These are phyloP conservation scores for Oryza punctata DNA, from an alignment of 176 grass and related monocot genomes.

Conservation along the genomic window DNA sequence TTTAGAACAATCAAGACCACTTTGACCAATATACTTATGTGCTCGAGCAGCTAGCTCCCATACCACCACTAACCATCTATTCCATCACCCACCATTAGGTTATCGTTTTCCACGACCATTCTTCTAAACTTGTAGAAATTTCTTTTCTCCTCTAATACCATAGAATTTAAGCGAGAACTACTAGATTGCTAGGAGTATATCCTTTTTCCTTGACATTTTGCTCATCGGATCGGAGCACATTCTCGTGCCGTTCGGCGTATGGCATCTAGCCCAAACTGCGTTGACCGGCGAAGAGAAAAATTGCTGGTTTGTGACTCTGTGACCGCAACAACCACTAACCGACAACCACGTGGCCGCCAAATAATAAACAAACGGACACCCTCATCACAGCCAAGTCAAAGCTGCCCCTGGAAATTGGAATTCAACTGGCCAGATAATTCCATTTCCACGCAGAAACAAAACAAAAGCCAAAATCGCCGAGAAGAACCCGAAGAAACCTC, in stretches of 20 bases:
- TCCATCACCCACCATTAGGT: too few species aligned
- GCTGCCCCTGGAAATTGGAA: not conserved
- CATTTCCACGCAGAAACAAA: not conserved
- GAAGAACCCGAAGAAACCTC: not conserved
- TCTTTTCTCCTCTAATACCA: too few species aligned
- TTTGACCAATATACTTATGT: too few species aligned
- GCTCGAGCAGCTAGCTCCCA: too few species aligned
- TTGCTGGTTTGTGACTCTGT: not conserved
- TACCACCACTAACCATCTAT: too few species aligned
- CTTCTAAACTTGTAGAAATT: too few species aligned
- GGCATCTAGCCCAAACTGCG: not conserved
- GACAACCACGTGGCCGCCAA: not conserved
- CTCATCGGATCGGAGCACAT: too few species aligned
- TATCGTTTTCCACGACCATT: too few species aligned
- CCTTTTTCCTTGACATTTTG: too few species aligned
- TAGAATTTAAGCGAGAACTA: too few species aligned
- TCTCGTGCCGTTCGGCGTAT: not conserved
- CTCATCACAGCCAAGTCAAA: not conserved
- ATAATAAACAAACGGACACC: constrained; percentile 3
- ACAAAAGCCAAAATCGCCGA: not conserved
- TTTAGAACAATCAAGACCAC: too few species aligned
- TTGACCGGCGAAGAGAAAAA: not conserved
- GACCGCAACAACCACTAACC: not conserved
- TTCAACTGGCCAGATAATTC: not conserved
- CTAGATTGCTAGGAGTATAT: too few species aligned